These are phyloP conservation scores for Aspergillus spinulosporus DNA, from an alignment of 2,329 filamentous ascomycete genomes.

Conservation along the genomic window DNA sequence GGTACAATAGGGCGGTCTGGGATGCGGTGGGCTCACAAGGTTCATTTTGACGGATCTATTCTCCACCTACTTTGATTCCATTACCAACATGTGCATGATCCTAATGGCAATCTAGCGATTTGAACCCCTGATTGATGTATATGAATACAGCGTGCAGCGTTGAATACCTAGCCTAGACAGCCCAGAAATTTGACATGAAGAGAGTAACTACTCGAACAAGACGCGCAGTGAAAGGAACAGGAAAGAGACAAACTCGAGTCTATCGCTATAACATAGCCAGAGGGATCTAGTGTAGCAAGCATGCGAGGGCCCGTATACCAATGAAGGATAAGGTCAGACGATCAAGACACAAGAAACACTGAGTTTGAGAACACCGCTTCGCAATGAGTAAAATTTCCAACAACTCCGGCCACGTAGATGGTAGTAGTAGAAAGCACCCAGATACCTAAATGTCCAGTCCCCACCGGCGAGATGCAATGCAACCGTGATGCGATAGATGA, in stretches of 20 bases:
- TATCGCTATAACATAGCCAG: background rate
- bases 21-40: background rate
- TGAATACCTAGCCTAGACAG: background rate
- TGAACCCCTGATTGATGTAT: background rate
- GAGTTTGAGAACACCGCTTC: background rate
- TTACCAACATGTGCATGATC: background rate
- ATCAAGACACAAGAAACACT: background rate
- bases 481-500: background rate
- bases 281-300: constrained; percentile 6
- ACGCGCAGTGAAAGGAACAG: background rate
- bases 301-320: background rate
- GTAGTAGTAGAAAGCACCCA: constrained; percentile 2
- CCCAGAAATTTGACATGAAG: background rate
- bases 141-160: background rate
- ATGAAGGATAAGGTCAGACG: background rate
- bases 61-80: background rate
- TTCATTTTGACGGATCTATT: constrained; percentile 9
- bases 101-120: background rate
- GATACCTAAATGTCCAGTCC: background rate
- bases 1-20: constrained; percentile 4
- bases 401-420: constrained; percentile 18
- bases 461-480: constrained; percentile 2
- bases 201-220: background rate
- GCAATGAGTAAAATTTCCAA: constrained; percentile 7
- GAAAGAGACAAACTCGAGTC: background rate